Base-by-base conservation (phyloP, 495 filamentous ascomycete species). In the Penicillium bialowiezense region DNA sequence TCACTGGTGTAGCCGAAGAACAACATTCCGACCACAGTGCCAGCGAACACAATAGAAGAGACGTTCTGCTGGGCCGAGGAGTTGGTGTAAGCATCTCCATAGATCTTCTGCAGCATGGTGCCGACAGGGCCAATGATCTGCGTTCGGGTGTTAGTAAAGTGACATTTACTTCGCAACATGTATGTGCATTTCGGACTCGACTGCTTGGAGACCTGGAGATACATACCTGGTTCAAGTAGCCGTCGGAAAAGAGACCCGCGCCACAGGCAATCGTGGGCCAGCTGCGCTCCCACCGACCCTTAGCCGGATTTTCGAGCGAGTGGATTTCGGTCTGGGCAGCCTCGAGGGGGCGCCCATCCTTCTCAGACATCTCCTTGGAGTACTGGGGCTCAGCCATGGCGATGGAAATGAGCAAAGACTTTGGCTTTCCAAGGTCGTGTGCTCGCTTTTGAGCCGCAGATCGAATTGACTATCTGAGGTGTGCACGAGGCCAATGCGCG, bases 221-320 rank as follows among this genome's bases (percentile, higher is more conserved):
- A 65, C 62, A 41, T 64, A 84, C 87, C 47, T 84, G 86, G 72
- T 95, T 92, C 61, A 95, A 78, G 64, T 95, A 96, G 10, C 91
- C 91, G 64, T 96, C 91, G 14, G 87, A 90, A 65, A 95, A 95
- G 3, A 96, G 74, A 53, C 91, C 91, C 34, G 91, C 88, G 50
- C 91, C 91, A 56, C 90, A 96, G 39, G 90, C 90, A 41, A 93
- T 82, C 1, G 78, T 79, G 12, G 82, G 82, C 80, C 81, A 84
- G 39, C 77, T 73, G 42, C 80, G 74, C 50, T 86, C 77, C 81
- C 81, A 84, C 41, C 72, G 71, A 32, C 66, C 56, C 52, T 82
- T 82, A 13, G 58, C 44, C 7, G 52, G 46, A 46, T 70, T 44
- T 17, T 77, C 72, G 20, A 77, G 59, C 6, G 74, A 64, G 2